A percentile compares a stretch with the other conserved stretches of the same genome.
Conservation (phyloP, 2,329 filamentous ascomycete genomes). For the Xylaria sp. region DNA sequence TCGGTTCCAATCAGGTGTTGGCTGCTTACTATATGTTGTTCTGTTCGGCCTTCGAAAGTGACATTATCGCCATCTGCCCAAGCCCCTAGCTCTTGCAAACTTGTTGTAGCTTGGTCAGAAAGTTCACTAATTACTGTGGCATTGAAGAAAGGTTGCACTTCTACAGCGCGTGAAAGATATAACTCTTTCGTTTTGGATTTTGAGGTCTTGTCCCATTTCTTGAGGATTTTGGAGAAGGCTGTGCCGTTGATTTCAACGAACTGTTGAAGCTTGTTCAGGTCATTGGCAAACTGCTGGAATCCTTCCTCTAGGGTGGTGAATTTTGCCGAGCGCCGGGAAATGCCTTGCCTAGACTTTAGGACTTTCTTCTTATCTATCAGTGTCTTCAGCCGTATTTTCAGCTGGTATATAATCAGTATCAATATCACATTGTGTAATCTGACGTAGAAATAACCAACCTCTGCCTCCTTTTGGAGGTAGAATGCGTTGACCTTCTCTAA, state of each 20-base stretch:
- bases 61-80: conserved; percentile 98
- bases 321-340: conserved; percentile 88
- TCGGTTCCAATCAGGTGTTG: conserved; percentile 78
- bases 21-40: conserved; percentile 74
- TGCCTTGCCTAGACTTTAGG: conserved; percentile 81
- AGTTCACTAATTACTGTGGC: conserved; percentile 95
- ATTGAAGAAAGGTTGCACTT: conserved; percentile 98
- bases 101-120: conserved; percentile 97
- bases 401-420: conserved; percentile 61
- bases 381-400: conserved; percentile 91
- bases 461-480: conserved; percentile 97
- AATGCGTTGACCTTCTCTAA: conserved; percentile 98
- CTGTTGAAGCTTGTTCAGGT: conserved; percentile 97
- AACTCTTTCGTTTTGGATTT: conserved; percentile 99
- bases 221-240: conserved; percentile 97
- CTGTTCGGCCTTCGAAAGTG: conserved; percentile 73
- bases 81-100: conserved; percentile 90
- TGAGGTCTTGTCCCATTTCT: conserved; percentile 99
- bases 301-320: conserved; percentile 96
- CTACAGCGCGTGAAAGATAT: conserved; percentile 93
- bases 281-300: conserved; percentile 95
- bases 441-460: conserved; percentile 67
- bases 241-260: conserved; percentile 99
- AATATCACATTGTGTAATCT: conserved; percentile 3
- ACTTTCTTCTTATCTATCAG: conserved; percentile 95